A percentile compares a stretch with the other conserved stretches of the same genome.
Conservation (phyloP, 2,329 filamentous ascomycete genomes). For the Botrytis paeoniae region DNA sequence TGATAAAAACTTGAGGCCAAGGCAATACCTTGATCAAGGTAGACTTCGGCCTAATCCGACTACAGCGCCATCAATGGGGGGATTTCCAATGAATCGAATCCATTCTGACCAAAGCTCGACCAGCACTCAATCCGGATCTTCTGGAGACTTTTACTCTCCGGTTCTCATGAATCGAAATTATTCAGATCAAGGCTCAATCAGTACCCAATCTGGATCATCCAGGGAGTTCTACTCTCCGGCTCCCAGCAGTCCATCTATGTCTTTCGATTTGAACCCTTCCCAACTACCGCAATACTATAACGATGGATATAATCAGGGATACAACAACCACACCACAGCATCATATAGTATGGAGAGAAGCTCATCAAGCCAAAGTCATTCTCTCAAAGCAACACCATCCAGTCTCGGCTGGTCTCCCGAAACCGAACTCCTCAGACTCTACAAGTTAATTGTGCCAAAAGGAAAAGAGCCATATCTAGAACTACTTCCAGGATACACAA, state of each 20-base stretch:
- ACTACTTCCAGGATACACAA: slow-evolving; percentile 15
- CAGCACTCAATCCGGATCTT: slow-evolving; percentile 19
- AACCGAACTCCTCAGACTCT: slow-evolving; percentile 23
- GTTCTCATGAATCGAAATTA: slow-evolving; percentile 14
- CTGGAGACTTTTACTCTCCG: neutral
- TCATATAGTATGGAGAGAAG: neutral
- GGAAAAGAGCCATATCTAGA: slow-evolving; percentile 27
- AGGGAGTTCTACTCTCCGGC: slow-evolving; percentile 1
- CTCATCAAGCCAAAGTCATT: neutral
- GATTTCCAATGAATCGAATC: slow-evolving; percentile 13
- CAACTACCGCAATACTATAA: neutral
- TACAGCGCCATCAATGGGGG: neutral
- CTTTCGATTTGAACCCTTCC: neutral
- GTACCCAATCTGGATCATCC: slow-evolving; percentile 16
- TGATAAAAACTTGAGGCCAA: neutral
- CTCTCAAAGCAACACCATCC: slow-evolving; percentile 22
- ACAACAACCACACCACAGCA: slow-evolving; percentile 5
- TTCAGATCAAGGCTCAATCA: slow-evolving; percentile 15
- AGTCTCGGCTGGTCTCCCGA: slow-evolving; percentile 24
- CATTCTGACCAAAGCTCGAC: slow-evolving; percentile 17
- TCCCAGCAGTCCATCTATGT: slow-evolving; percentile 12
- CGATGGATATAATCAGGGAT: neutral
- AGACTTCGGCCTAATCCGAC: neutral
- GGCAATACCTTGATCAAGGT: neutral
- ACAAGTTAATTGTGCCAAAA: slow-evolving; percentile 28